Evolutionary conservation across 768 basidiomycete species (phyloP).

Genomic region (Lentinula sp.): DNA sequence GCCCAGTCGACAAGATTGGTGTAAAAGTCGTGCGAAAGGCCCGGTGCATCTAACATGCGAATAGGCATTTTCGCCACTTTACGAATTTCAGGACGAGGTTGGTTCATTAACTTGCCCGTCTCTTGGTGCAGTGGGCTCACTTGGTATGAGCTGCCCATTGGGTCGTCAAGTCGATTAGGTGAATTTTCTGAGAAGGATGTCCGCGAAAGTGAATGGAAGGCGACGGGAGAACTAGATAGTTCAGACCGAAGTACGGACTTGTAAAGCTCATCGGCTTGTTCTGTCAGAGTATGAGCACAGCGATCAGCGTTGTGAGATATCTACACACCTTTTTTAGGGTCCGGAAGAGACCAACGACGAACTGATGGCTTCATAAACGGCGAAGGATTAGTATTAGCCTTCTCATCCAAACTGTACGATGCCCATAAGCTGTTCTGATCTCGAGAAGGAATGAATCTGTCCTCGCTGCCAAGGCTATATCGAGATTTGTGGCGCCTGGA

Average conservation of each 20-base stretch:
- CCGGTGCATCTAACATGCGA: constrained; percentile 73
- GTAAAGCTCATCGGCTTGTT: constrained; percentile 52
- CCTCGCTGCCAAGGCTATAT: constrained; percentile 40
- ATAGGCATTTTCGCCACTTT: constrained; percentile 66
- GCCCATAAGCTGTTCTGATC: constrained; percentile 57
- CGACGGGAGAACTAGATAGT: constrained; percentile 36
- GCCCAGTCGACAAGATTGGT: constrained; percentile 78
- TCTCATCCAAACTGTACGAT: constrained; percentile 54
- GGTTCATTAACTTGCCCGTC: constrained; percentile 54
- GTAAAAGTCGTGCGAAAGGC: constrained; percentile 77
- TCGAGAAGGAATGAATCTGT: constrained; percentile 61
- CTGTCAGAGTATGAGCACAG: constrained; percentile 19
- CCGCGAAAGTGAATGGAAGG: constrained; percentile 34
- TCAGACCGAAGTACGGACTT: constrained; percentile 42
- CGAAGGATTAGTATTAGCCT: constrained; percentile 45
- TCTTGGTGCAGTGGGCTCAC: constrained; percentile 60
- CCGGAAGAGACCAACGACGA: constrained; percentile 8
- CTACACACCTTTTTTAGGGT: neutral
- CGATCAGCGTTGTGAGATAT: constrained; percentile 9
- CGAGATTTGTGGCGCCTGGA: constrained; percentile 10
- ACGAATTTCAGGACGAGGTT: constrained; percentile 52
- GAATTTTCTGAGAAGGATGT: constrained; percentile 25
- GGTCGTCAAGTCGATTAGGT: constrained; percentile 48
- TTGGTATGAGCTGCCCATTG: constrained; percentile 60
- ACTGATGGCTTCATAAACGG: constrained; percentile 25